Evolutionary conservation across 1,284 basidiomycete species (phyloP).

Genomic region (Porodaedalea pini): DNA sequence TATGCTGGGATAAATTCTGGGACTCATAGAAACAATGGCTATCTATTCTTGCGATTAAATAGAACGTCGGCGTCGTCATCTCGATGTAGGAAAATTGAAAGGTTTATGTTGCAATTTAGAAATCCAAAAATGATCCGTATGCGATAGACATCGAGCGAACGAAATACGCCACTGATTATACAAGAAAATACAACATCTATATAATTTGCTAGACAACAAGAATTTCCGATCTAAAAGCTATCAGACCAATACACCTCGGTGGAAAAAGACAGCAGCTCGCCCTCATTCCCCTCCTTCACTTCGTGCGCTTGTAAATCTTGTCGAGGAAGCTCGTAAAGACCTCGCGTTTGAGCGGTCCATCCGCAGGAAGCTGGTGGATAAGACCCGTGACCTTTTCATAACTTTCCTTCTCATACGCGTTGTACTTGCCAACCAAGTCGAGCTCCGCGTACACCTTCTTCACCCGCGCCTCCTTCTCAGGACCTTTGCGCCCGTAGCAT

Average conservation of each 20-base stretch:
- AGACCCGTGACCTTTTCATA: slow-evolving; percentile 65
- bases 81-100: no score
- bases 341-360: slow-evolving; percentile 59
- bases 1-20: no score
- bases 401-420: slow-evolving; percentile 74
- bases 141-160: no score
- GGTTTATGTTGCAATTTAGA: no score
- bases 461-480: slow-evolving; percentile 58
- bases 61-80: no score
- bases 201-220: not conserved
- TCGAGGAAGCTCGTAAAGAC: slow-evolving; percentile 84
- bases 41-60: no score
- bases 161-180: no score
- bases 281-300: slow-evolving; percentile 45
- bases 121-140: no score
- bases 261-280: no score
- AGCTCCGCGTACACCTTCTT: slow-evolving; percentile 79
- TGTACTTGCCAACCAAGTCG: slow-evolving; percentile 67
- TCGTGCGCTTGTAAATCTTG: slow-evolving; percentile 88
- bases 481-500: slow-evolving; percentile 87
- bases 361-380: slow-evolving; percentile 70
- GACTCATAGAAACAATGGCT: no score
- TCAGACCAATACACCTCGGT: no score
- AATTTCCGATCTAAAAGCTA: not conserved
- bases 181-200: not conserved